A percentile compares a stretch with the other conserved stretches of the same genome.
Evolutionary conservation across 1,139 yeast species (phyloP).

Genomic region (Ogataea hybrid): DNA sequence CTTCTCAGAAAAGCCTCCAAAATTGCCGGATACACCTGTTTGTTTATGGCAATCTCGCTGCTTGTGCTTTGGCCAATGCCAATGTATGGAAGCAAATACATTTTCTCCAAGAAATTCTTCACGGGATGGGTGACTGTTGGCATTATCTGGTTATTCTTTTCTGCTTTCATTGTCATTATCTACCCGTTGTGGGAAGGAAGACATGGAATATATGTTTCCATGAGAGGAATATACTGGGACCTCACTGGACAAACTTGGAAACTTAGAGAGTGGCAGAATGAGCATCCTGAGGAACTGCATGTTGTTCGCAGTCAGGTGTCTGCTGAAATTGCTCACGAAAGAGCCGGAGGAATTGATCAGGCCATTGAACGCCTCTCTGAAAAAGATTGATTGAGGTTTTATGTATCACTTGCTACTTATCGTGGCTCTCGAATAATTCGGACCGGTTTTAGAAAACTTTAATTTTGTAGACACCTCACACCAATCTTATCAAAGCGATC

Average conservation of each 20-base stretch:
- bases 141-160: slow-evolving; percentile 55
- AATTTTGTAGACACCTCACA: slow-evolving; percentile 1
- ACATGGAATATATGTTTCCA: slow-evolving; percentile 54
- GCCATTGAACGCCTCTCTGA: slow-evolving; percentile 8
- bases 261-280: slow-evolving; percentile 66
- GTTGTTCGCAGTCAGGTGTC: slow-evolving; percentile 60
- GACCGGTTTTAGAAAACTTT: not conserved
- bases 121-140: slow-evolving; percentile 80
- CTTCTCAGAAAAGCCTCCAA: slow-evolving; percentile 49
- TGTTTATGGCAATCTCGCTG: slow-evolving; percentile 54
- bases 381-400: not conserved
- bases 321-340: slow-evolving; percentile 20
- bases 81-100: slow-evolving; percentile 70
- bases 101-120: slow-evolving; percentile 66
- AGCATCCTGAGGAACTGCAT: slow-evolving; percentile 66
- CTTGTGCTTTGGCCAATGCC: slow-evolving; percentile 83
- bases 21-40: slow-evolving; percentile 53
- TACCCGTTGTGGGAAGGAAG: slow-evolving; percentile 51
- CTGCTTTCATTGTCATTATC: slow-evolving; percentile 34
- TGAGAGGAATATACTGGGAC: slow-evolving; percentile 83
- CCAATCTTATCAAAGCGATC: slow-evolving; percentile 1
- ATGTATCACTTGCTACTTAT: too few species aligned
- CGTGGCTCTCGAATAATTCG: not conserved
- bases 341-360: slow-evolving; percentile 7
- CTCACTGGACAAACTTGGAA: slow-evolving; percentile 68